A percentile compares a stretch with the other conserved stretches of the same genome.
phyloP scores from a whole-genome alignment of 805 yeast species.

The Starmerella bombicola region DNA sequence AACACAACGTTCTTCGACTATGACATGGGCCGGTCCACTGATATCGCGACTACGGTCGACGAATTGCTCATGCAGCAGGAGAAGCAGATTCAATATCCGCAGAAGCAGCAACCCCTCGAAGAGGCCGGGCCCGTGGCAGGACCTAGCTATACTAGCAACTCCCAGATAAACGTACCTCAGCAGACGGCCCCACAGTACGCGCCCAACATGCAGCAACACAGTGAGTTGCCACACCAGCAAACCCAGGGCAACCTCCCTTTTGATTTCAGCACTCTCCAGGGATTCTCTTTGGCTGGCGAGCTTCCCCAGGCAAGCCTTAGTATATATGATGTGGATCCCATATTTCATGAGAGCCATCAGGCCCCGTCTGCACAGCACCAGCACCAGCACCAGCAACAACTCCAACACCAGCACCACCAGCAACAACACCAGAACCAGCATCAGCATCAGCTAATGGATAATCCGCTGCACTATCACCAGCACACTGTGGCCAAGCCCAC shows the following conservation, averaged over 20 bases:
- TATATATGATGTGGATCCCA: slow-evolving; percentile 18
- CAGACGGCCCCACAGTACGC: slow-evolving; percentile 9
- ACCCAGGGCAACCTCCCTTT: slow-evolving; percentile 14
- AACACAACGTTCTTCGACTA: slow-evolving; percentile 36
- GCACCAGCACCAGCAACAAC: slow-evolving; percentile 3
- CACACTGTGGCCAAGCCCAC: slow-evolving; percentile 8
- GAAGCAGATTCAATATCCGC: slow-evolving; percentile 28
- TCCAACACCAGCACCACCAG: slow-evolving; percentile 6
- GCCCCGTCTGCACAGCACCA: neutral
- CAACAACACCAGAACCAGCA: neutral
- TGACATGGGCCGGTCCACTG: slow-evolving; percentile 34
- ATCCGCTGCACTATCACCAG: slow-evolving; percentile 1
- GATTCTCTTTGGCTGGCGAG: slow-evolving; percentile 28
- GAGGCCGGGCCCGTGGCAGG: slow-evolving; percentile 14
- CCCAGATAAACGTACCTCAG: slow-evolving; percentile 1
- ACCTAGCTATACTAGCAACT: slow-evolving; percentile 8
- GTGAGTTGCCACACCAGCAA: slow-evolving; percentile 8
- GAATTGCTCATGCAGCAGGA: slow-evolving; percentile 33
- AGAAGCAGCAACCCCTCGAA: slow-evolving; percentile 20
- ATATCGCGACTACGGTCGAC: slow-evolving; percentile 32
- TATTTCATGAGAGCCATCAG: slow-evolving; percentile 13
- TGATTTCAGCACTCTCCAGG: slow-evolving; percentile 25
- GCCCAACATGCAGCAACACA: slow-evolving; percentile 23
- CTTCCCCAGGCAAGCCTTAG: slow-evolving; percentile 22
- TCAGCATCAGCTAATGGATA: neutral